Conservation (phyloP, 2,329 filamentous ascomycete species). For the Clonostachys byssicola region DNA sequence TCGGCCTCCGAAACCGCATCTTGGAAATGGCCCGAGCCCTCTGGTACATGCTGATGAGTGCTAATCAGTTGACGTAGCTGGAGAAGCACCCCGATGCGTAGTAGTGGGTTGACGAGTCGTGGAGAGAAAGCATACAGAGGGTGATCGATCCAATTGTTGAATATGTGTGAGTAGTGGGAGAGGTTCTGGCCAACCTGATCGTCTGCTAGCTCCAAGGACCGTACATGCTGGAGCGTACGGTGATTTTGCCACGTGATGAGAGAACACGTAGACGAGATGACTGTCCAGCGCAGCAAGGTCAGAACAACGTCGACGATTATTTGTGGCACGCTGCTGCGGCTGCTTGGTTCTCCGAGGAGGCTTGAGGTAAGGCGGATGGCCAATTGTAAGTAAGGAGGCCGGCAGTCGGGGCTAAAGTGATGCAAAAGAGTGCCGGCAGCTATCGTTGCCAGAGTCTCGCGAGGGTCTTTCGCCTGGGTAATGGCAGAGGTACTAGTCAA, state of each 20-base stretch:
- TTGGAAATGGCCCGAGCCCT: too few relatives aligned
- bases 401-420: too few relatives aligned
- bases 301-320: conserved; percentile 3
- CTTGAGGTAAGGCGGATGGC: too few relatives aligned
- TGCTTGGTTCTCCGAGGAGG: too few relatives aligned
- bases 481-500: too few relatives aligned
- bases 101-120: conserved; percentile 7
- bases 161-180: conserved; percentile 6
- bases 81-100: conserved; percentile 5
- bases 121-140: conserved; percentile 8
- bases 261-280: conserved; percentile 7
- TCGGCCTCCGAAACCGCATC: conserved; percentile 2
- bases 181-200: neutral
- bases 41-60: too few relatives aligned
- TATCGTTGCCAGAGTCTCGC: conserved; percentile 4
- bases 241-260: too few relatives aligned
- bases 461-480: conserved; percentile 1
- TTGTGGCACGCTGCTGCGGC: too few relatives aligned
- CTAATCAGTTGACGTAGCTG: conserved; percentile 4
- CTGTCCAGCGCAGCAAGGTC: conserved; percentile 7
- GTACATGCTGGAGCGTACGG: too few relatives aligned
- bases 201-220: neutral
- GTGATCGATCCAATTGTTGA: conserved; percentile 7
- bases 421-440: conserved; percentile 5
- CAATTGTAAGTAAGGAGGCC: too few relatives aligned